Conservation (phyloP, 129 eudicot species). For the Ambrosia artemisiifolia region DNA sequence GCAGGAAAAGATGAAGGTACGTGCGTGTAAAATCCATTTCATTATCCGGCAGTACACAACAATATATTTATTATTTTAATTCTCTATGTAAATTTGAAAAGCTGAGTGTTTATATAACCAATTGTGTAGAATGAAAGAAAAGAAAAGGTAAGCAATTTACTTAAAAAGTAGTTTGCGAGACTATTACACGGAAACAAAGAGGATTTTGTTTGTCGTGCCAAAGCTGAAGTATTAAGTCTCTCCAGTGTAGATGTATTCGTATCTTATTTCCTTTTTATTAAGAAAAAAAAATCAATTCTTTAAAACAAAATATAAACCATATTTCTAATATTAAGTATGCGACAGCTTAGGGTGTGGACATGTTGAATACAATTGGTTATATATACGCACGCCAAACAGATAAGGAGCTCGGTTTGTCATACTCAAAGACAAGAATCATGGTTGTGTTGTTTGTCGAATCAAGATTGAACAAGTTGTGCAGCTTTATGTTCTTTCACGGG, state of each 20-base stretch:
- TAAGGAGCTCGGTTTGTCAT: constrained; percentile 65
- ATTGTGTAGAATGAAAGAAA: constrained; percentile 85
- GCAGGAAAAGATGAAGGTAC: constrained; percentile 93
- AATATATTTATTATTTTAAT: neutral
- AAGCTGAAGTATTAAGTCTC: constrained; percentile 80
- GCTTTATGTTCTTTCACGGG: no score
- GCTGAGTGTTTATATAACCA: constrained; percentile 33
- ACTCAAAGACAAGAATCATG: no score
- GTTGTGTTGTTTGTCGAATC: no score
- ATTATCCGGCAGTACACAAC: neutral
- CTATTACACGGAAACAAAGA: constrained; percentile 84
- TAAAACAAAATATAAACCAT: neutral
- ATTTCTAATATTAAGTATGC: constrained; percentile 6
- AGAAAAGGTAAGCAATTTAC: constrained; percentile 65
- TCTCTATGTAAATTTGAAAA: constrained; percentile 1
- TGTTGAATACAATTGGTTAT: constrained; percentile 94
- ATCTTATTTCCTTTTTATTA: no score
- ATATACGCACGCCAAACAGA: constrained; percentile 91
- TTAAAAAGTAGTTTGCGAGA: constrained; percentile 66
- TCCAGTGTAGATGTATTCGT: constrained; percentile 54
- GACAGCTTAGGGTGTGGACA: constrained; percentile 90
- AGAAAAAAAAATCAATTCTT: neutral
- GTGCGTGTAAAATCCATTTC: neutral
- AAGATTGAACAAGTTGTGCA: no score
- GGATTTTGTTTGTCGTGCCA: constrained; percentile 63